Conservation (phyloP, 176 grass and related monocot species). For the Tuctoria greenei region DNA sequence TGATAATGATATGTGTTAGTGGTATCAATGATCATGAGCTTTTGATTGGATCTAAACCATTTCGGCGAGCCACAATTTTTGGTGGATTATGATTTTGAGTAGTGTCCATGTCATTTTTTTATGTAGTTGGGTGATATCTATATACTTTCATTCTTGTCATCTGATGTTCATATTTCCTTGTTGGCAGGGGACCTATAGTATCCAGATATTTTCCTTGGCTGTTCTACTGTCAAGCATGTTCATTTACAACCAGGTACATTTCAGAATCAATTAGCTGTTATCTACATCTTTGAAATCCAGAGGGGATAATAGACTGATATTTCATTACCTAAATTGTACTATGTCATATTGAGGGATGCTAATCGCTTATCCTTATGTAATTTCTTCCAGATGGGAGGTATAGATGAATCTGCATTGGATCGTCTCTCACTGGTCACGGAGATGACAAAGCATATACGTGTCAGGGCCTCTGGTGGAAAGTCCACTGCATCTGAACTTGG, state of each 20-base stretch:
- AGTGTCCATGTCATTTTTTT: conserved; percentile 15
- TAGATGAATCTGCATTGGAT: conserved; percentile 94
- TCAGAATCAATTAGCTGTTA: background rate
- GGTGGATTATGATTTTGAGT: background rate
- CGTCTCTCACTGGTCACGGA: conserved; percentile 94
- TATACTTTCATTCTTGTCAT: conserved; percentile 2
- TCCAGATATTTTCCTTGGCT: conserved; percentile 96
- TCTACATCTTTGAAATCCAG: background rate
- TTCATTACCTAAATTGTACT: background rate
- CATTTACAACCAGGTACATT: conserved; percentile 94
- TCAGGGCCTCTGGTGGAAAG: conserved; percentile 86
- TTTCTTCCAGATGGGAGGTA: conserved; percentile 82
- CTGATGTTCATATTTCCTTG: conserved; percentile 22
- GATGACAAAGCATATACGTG: conserved; percentile 99
- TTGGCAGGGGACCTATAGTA: conserved; percentile 91
- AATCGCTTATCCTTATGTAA: conserved; percentile 2
- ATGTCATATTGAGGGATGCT: conserved; percentile 7
- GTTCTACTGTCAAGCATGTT: conserved; percentile 98
- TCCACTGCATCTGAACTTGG: conserved; percentile 83
- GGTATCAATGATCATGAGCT: background rate
- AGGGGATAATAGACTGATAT: conserved; percentile 3
- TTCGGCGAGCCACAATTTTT: background rate
- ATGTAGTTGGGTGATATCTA: background rate
- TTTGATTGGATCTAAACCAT: conserved; percentile 6
- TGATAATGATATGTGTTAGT: conserved; percentile 5